Conservation (phyloP, 2,329 filamentous ascomycete genomes). For the Penicillium sp. region DNA sequence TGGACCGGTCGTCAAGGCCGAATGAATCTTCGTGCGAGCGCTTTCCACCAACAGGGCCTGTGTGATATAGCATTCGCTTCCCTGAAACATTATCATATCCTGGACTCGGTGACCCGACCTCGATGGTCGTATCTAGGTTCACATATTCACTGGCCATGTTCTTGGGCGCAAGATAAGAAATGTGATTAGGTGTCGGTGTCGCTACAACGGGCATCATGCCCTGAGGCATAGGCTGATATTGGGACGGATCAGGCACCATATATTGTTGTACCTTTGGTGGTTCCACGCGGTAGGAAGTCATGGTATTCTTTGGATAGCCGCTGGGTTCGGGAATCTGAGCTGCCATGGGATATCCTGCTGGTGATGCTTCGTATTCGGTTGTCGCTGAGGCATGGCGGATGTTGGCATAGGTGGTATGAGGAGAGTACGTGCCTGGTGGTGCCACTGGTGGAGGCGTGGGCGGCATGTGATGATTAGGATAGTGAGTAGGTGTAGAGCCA, state of each 20-base stretch:
- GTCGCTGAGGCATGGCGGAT: conserved; percentile 40
- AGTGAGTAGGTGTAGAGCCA: conserved; percentile 48
- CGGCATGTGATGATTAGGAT: conserved; percentile 50
- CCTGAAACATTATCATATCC: conserved; percentile 33
- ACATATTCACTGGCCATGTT: conserved; percentile 38
- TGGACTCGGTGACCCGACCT: conserved; percentile 31
- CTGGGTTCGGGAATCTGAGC: conserved; percentile 33
- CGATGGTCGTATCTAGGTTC: conserved; percentile 34
- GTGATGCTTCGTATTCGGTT: conserved; percentile 41
- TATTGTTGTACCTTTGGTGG: conserved; percentile 38
- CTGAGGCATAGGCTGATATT: conserved; percentile 49
- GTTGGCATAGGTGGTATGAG: conserved; percentile 44
- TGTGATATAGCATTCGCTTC: conserved; percentile 43
- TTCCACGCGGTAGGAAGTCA: conserved; percentile 40
- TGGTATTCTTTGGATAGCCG: conserved; percentile 36
- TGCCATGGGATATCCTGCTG: conserved; percentile 30
- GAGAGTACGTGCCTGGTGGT: conserved; percentile 41
- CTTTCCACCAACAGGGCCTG: conserved; percentile 38
- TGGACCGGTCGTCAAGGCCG: conserved; percentile 46
- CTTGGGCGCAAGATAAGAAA: conserved; percentile 42
- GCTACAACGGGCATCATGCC: conserved; percentile 32
- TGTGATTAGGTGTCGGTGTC: conserved; percentile 33
- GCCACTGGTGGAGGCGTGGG: conserved; percentile 51
- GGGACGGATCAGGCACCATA: conserved; percentile 46
- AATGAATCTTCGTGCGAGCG: conserved; percentile 48